These are phyloP conservation scores for Coccinonectria pachysandricola DNA, from an alignment of 2,329 filamentous ascomycete genomes.

Conservation along the genomic window DNA sequence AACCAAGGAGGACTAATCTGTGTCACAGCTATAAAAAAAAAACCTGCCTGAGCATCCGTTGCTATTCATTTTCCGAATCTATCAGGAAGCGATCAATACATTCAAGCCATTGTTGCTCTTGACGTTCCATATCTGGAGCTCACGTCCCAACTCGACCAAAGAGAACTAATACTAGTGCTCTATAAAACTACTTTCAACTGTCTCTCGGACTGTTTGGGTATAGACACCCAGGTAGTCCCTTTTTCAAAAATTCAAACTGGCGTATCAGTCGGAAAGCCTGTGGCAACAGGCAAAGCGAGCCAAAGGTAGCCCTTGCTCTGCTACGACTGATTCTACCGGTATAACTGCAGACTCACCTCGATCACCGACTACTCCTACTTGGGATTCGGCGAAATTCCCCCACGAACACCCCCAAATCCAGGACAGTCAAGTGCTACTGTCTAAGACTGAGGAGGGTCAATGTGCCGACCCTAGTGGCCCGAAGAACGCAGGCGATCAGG, in stretches of 20 bases:
- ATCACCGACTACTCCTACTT: constrained; percentile 25
- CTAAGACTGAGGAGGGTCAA: constrained; percentile 33
- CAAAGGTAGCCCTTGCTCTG: constrained; percentile 23
- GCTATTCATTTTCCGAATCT: too few relatives aligned
- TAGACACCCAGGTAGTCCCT: constrained; percentile 23
- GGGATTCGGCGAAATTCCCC: too few relatives aligned
- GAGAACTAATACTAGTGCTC: too few relatives aligned
- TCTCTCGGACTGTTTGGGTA: constrained; percentile 25
- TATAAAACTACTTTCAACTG: constrained; percentile 11
- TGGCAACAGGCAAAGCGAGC: constrained; percentile 24
- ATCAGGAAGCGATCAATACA: too few relatives aligned
- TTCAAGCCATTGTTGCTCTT: too few relatives aligned
- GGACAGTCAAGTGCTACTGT: too few relatives aligned
- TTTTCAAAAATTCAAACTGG: constrained; percentile 22
- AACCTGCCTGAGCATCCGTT: too few relatives aligned
- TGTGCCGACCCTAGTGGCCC: constrained; percentile 44
- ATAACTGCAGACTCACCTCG: constrained; percentile 25
- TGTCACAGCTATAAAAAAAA: too few relatives aligned
- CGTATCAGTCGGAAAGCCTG: constrained; percentile 22
- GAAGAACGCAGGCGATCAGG: constrained; percentile 45
- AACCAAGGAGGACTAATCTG: too few relatives aligned
- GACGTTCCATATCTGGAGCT: too few relatives aligned
- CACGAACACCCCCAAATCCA: constrained; percentile 13
- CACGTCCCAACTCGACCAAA: too few relatives aligned
- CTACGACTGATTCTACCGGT: constrained; percentile 22